phyloP scores from a whole-genome alignment of 108 stramenopile genomes.

The Cyclotella cryptica region DNA sequence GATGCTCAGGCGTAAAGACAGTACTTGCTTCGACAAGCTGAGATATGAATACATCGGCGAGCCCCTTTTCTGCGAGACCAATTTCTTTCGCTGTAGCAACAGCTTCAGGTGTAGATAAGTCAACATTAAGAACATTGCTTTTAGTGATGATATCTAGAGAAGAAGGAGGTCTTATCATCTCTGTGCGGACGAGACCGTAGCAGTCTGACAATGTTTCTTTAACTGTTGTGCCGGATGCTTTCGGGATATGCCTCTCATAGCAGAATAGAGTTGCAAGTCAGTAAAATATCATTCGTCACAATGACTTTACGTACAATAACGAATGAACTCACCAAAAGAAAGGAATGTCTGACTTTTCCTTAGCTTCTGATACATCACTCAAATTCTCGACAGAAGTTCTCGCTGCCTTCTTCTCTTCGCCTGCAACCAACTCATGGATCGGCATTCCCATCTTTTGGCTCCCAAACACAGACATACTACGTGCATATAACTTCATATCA shows the following conservation, averaged over 20 bases:
- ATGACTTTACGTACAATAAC: background rate
- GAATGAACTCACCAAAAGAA: slow-evolving; percentile 40
- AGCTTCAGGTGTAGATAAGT: slow-evolving; percentile 36
- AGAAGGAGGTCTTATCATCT: slow-evolving; percentile 41
- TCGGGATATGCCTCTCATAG: slow-evolving; percentile 33
- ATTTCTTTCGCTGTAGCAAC: slow-evolving; percentile 26
- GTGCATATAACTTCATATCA: slow-evolving; percentile 46
- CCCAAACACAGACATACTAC: slow-evolving; percentile 39
- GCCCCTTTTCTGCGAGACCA: slow-evolving; percentile 17
- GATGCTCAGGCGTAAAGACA: slow-evolving; percentile 30
- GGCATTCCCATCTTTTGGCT: slow-evolving; percentile 51
- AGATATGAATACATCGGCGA: slow-evolving; percentile 48
- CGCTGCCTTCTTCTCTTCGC: slow-evolving; percentile 24
- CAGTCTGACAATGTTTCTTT: slow-evolving; percentile 41
- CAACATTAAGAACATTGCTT: slow-evolving; percentile 39
- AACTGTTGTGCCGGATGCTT: slow-evolving; percentile 47
- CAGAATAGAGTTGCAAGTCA: background rate
- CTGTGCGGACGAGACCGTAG: slow-evolving; percentile 37
- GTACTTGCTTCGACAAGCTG: slow-evolving; percentile 44
- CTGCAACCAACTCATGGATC: slow-evolving; percentile 18
- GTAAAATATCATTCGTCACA: background rate
- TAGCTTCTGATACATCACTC: slow-evolving; percentile 24
- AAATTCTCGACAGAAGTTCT: slow-evolving; percentile 26
- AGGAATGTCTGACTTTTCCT: slow-evolving; percentile 28
- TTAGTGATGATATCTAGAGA: slow-evolving; percentile 31